Base-by-base conservation (phyloP, 2,329 filamentous ascomycete genomes). In the Arthrobotrys musiformis region DNA sequence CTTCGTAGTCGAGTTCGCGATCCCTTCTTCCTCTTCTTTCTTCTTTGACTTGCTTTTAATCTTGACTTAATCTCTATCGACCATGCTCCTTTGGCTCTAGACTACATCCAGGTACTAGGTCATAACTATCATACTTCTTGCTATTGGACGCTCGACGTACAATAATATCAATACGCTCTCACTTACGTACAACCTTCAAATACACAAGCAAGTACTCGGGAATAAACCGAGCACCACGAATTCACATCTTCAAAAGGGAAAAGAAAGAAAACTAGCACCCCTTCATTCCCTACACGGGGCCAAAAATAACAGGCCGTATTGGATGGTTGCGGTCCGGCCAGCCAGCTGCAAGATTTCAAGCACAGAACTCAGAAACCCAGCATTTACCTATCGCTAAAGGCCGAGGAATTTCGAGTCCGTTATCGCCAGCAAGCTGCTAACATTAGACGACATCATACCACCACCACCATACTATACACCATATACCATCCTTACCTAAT, bases 341-440 rank as follows among this genome's bases (percentile, higher is more conserved):
- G 40, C 67, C 54, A 62, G 37, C 58, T 72, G 68, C 68, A 66
- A 58, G 68, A 74, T 66, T 70, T 63, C 60, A 28, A 70, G 28
- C 52, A 42, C 37, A 9, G 42, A 73, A 61, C 35, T 2, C 33
- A 22, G 37, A 63, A 42, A 75, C 70, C 52, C 54, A 68, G 70
- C 70, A 68, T n/a, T 62, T 68, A 68, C 54, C 52, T 75, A 75
- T 75, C 70, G 70, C 70, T 68, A 74, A 75, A 63, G 52, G 13
- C 52, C 30, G 42, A 74, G 61, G 70, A 74, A 67, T 67, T 62
- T 62, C 30, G 35, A 50, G 52, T 62, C 62, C 54, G 61, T 74
- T 74, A 74, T 74, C 70, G 70, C 62, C 61, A 67, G 33, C 61
- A 66, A 52, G 30, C 44, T 52, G 56, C 40, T 30, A 42, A 70